Evolutionary conservation across 768 basidiomycete species (phyloP), one percentile per base, ranked within the genome.

Genomic region (Boletus rubescentipes): DNA sequence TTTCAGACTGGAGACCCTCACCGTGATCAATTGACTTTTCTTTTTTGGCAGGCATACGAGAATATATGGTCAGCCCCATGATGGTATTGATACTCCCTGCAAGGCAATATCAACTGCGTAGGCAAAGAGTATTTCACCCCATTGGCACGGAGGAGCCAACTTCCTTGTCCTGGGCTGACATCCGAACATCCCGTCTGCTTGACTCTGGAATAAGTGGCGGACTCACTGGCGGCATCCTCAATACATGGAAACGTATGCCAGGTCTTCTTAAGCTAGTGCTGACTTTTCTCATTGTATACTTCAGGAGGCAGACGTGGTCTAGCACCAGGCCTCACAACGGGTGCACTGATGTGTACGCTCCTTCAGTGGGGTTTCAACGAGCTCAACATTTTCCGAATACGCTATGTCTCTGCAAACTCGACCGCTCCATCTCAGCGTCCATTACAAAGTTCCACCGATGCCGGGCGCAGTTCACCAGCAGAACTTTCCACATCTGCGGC

Each of bases 181-280:
- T 90, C 56, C 77, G 89, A 46, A 75, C 72, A 55, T 75, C 83
- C 30, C 78, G 81, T 49, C 68, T 91, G 5, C 72, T 89, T 4
- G 92, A 93, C 66, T 86, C 83, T 15, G 80, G 79, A n/a, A 23
- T 89, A 16, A 88, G 90, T 56, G 92, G 92, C 16, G 82, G 80
- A 5, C 58, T 85, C 6, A 76, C 87, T 0, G 92, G 89, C 40
- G 84, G 83, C 2, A 55, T 84, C 10, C 67, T 82, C 38, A 77
- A 78, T 77, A 46, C 79, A 70, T 69, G 82, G 79, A 83, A 76
- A 68, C 77, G 91, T 91, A 62, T 35, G 64, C 29, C 30, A 41
- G 9, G 5, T 46, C n/a, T 34, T 55, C 35, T 49, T 30, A 34
- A 51, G 9, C 7, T 35, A 10, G 18, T 41, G 20, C 23, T 46